These are phyloP conservation scores for Penicillium janthinellum DNA, from an alignment of 2,329 filamentous ascomycete species.

Conservation along the genomic window DNA sequence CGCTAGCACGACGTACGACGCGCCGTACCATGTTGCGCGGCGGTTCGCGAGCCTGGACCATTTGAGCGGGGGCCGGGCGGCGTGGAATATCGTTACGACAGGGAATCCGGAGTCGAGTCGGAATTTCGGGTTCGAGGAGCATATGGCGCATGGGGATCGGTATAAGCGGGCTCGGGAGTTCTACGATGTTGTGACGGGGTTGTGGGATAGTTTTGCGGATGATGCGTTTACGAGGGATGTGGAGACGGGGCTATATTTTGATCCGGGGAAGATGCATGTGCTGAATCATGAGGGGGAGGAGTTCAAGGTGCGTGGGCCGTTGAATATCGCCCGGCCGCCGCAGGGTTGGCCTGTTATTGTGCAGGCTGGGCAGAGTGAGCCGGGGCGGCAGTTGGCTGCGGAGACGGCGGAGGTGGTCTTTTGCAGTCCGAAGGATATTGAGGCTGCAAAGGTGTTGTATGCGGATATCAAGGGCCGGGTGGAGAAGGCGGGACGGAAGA, in stretches of 20 bases:
- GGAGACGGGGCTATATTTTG: conserved; percentile 52
- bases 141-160: conserved; percentile 52
- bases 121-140: conserved; percentile 56
- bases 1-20: conserved; percentile 56
- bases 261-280: conserved; percentile 56
- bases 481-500: conserved; percentile 48
- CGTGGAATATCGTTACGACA: conserved; percentile 59
- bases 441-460: conserved; percentile 52
- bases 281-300: conserved; percentile 55
- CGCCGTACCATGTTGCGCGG: conserved; percentile 56
- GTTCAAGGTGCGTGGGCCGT: conserved; percentile 50
- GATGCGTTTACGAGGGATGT: conserved; percentile 56
- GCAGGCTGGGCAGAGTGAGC: conserved; percentile 57
- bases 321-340: conserved; percentile 57
- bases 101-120: conserved; percentile 56
- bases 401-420: conserved; percentile 59
- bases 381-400: conserved; percentile 54
- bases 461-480: conserved; percentile 55
- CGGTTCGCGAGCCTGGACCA: conserved; percentile 57
- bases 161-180: conserved; percentile 57
- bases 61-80: conserved; percentile 52
- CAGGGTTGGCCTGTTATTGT: conserved; percentile 61
- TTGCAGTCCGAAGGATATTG: conserved; percentile 52
- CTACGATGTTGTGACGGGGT: conserved; percentile 55
- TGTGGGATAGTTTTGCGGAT: conserved; percentile 60